Base-by-base conservation (phyloP, 768 basidiomycete genomes). In the Lentinus tigrinus region DNA sequence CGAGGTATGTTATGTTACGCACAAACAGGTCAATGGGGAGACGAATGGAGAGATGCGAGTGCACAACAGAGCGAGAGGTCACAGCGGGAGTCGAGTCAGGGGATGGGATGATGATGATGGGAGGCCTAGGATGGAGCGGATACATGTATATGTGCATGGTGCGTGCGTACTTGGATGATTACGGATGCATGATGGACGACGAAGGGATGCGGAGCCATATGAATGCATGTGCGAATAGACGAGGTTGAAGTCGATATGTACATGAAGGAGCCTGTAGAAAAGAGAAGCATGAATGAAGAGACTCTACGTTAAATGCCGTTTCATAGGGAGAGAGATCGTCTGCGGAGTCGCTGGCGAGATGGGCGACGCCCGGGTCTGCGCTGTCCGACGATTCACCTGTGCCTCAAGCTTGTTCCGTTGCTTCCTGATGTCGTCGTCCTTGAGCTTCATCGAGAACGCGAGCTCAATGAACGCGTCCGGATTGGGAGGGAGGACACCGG, bases 381-480 rank as follows among this genome's bases (percentile, higher is more conserved):
- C 51, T 5, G 75, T 74, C 57, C 87, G 85, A 39, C 83, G 77
- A 65, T 87, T 89, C 31, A 85, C 77, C 59, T 87, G 85, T n/a
- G 82, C 83, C 63, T 89, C 87, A 76, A 91, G 82, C 67, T 91
- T 91, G 31, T 79, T 67, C 3, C 90, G 82, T 63, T 88, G 87
- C 66, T 91, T 92, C 26, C 84, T 80, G 16, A 93, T 61, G 57
- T 92, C 89, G 56, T 91, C 90, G 63, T 92, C 91, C 66, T 88
- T 92, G 58, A 92, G 70, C 69, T 88, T 91, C 60, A 88, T 74
- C 3, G 81, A 77, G n/a, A 81, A 73, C 0, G 82, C 81, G 8
- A 86, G 77, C n/a, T 81, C 71, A 28, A 92, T 70, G 59, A 92
- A 78, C 1, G 79, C 78, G 44, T 89, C 89, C 0, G 87, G 78